Evolutionary conservation across 1,284 basidiomycete genomes (phyloP).

Genomic region (Heimioporus retisporus): DNA sequence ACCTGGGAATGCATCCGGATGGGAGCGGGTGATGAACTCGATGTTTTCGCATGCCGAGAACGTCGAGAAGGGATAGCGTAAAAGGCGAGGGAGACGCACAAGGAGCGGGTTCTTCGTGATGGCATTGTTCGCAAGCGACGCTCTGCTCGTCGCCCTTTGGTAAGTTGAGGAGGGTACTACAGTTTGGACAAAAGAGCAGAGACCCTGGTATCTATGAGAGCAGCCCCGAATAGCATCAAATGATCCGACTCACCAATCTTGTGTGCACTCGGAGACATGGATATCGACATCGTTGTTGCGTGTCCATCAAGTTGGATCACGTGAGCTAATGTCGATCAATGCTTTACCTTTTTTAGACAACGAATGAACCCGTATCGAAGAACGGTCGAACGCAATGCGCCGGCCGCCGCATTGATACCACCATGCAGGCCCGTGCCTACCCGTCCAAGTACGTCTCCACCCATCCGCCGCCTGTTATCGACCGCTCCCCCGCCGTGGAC

Average conservation of each 20-base stretch:
- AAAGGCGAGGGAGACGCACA: slow-evolving; percentile 62
- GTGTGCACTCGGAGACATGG: slow-evolving; percentile 2
- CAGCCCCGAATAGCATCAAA: neutral
- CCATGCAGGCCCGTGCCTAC: slow-evolving; percentile 52
- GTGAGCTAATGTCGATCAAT: slow-evolving; percentile 27
- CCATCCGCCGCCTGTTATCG: slow-evolving; percentile 56
- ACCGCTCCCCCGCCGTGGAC: slow-evolving; percentile 26
- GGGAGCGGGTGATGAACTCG: slow-evolving; percentile 91
- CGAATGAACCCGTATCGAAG: slow-evolving; percentile 19
- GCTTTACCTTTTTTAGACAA: slow-evolving; percentile 13
- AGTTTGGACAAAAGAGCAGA: slow-evolving; percentile 93
- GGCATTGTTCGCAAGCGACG: slow-evolving; percentile 92
- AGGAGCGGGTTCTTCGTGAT: slow-evolving; percentile 85
- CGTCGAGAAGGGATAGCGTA: slow-evolving; percentile 12
- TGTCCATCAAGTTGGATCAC: neutral
- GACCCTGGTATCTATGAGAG: slow-evolving; percentile 67
- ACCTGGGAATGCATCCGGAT: slow-evolving; percentile 96
- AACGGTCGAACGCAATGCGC: slow-evolving; percentile 29
- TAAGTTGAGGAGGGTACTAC: slow-evolving; percentile 90
- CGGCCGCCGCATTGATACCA: slow-evolving; percentile 54
- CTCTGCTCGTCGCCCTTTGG: slow-evolving; percentile 83
- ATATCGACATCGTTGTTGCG: slow-evolving; percentile 14
- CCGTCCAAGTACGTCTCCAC: slow-evolving; percentile 49
- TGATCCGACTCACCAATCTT: slow-evolving; percentile 35
- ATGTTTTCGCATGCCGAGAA: slow-evolving; percentile 92